Percentiles rank a stretch among this genome's conserved stretches.
These are phyloP conservation scores for Ogataea henricii DNA, from an alignment of 805 yeast genomes.

Conservation along the genomic window DNA sequence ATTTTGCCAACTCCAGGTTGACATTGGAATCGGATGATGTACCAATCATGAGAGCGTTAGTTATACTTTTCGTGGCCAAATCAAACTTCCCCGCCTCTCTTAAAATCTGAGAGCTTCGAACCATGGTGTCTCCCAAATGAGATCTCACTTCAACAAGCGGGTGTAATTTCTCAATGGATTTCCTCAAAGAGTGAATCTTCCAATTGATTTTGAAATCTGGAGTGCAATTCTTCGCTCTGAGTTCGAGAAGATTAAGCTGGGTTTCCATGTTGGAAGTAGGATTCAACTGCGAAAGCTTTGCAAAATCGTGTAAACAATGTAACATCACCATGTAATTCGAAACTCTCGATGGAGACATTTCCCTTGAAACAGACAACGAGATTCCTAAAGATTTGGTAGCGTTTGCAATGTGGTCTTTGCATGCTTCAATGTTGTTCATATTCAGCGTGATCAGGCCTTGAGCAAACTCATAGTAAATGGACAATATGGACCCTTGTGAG, in stretches of 20 bases:
- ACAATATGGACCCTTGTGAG: conserved; percentile 52
- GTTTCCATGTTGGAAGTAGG: conserved; percentile 18
- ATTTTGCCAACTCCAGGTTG: conserved; percentile 74
- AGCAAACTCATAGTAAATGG: conserved; percentile 66
- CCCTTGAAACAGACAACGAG: conserved; percentile 50
- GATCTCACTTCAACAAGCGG: conserved; percentile 25
- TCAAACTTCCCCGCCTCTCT: conserved; percentile 70
- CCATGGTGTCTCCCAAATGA: conserved; percentile 52
- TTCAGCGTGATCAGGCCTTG: conserved; percentile 54
- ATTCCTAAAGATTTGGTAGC: conserved; percentile 64
- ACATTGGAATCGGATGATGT: conserved; percentile 41
- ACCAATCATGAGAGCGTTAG: conserved; percentile 55
- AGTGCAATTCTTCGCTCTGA: conserved; percentile 28
- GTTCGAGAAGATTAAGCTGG: conserved; percentile 19
- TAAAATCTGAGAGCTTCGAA: conserved; percentile 63
- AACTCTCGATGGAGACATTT: conserved; percentile 53
- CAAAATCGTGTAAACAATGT: conserved; percentile 65
- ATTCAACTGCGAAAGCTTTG: conserved; percentile 35
- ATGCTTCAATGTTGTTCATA: conserved; percentile 34
- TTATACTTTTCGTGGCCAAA: conserved; percentile 66
- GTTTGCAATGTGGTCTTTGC: conserved; percentile 44
- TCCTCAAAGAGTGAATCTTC: conserved; percentile 47
- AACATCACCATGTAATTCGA: conserved; percentile 51
- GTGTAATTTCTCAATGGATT: conserved; percentile 36
- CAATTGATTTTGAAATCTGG: conserved; percentile 47